Evolutionary conservation across 2,329 filamentous ascomycete genomes (phyloP).

Genomic region (Penicillium sp.): DNA sequence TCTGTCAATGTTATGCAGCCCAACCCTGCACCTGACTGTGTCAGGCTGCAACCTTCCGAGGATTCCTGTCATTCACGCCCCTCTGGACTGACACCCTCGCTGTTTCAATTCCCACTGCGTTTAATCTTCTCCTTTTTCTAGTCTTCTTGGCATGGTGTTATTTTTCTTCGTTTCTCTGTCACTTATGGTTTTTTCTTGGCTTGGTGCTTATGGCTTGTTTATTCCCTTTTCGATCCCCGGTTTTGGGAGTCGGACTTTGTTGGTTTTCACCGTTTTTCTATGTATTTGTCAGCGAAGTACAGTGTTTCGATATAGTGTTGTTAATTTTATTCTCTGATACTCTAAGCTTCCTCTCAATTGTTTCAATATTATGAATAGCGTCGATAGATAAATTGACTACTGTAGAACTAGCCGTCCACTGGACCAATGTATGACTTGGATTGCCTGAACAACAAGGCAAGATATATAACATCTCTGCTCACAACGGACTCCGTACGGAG

Average conservation of each 20-base stretch:
- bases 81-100: conserved; percentile 9
- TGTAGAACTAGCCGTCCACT: not conserved
- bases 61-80: conserved; percentile 3
- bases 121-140: conserved; percentile 22
- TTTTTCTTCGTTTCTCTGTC: conserved; percentile 19
- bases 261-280: conserved; percentile 12
- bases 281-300: conserved; percentile 19
- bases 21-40: conserved; percentile 6
- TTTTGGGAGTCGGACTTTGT: conserved; percentile 10
- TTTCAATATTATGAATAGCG: not conserved
- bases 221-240: conserved; percentile 20
- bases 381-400: not conserved
- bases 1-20: conserved; percentile 20
- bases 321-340: conserved; percentile 17
- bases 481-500: not conserved
- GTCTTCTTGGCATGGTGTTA: conserved; percentile 25
- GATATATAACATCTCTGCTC: not conserved
- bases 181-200: conserved; percentile 22
- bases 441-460: not conserved
- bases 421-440: not conserved
- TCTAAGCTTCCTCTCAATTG: not conserved
- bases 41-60: conserved; percentile 6
- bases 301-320: conserved; percentile 15
- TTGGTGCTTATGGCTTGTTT: conserved; percentile 24
- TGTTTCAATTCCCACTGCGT: conserved; percentile 18